Base-by-base conservation (phyloP, 164 flowering plant species). In the Annona squamosa region DNA sequence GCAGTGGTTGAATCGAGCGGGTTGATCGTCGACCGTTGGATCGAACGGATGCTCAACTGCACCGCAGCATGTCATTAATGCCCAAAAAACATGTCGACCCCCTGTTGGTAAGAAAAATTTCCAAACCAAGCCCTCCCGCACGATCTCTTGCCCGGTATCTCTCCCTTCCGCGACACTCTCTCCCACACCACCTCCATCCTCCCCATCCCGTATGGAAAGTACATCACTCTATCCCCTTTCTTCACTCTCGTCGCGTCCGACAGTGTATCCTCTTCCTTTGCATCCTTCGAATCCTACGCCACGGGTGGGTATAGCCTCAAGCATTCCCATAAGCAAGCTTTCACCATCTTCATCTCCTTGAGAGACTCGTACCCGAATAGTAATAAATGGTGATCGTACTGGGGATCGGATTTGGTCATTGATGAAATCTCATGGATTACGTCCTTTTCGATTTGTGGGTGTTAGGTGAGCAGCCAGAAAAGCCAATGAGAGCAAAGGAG, bases 401-500 rank as follows among this genome's bases (percentile, higher is more conserved):
- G 71, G 0, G 71, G 7, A 4, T 66, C 47, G 46, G 18, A n/a
- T 52, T 52, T 16, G 7, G 26, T n/a, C 10, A 46, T 12, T 7
- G 46, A 37, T 3, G 1, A 6, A 0, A 81, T 76, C 67, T 89
- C 91, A 0, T 73, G 45, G 2, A 81, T 13, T 0, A 86, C 74
- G 68, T 47, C 62, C 5, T 74, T 62, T 68, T 87, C 84, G 0
- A 56, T 47, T 2, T 67, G 43, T 0, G 48, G 74, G 67, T 87
- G 67, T 6, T 44, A 3, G 2, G 78, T 56, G 18, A 71, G 45
- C 56, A 76, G 37, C 78, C 78, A 75, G 63, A 91, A 91, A 37
- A 91, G 82, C 97, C 97, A 90, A 94, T 89, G 87, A 90, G 81
- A 4, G 90, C 97, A 0, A 94, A 81, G 0, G 97, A 88, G 0